Evolutionary conservation across 192 early-diverging fungal genomes (phyloP), one percentile per base, ranked within the genome.

Genomic region (Coemansia sp.): DNA sequence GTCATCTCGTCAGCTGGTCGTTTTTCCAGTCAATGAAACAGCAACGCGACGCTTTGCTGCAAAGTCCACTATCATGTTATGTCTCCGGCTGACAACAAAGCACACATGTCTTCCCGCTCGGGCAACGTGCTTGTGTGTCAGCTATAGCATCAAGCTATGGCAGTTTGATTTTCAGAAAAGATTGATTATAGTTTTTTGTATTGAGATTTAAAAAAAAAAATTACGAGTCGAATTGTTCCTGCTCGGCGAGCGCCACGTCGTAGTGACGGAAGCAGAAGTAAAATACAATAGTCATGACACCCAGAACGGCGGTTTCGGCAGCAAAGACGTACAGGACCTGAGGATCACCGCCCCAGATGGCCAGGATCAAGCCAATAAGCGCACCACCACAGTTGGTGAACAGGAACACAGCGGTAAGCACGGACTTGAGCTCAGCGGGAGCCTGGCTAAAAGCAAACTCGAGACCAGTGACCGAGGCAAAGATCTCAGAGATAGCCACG

Each of bases 391-490:
- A 83, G 76, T 73, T 80, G 21, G 75, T 88, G 65, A 86, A 83
- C 73, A 89, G 76, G 84, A 86, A 89, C 13, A 91, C 62, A 10
- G 87, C 80, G 75, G 86, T 89, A 34, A 91, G 85, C 10, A 89
- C 75, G 16, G 87, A 88, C 77, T 88, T 89, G 85, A 88, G 85
- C 47, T 67, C 64, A 4, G 72, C 68, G 14, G 88, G 85, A 11
- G 88, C 86, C 75, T 83, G 85, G 42, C 75, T 88, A 85, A 82
- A 91, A 16, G 85, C 89, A 67, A 83, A 89, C 76, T 88, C 89
- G 31, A 88, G 79, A 70, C 87, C 87, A 14, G 89, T 88, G 57
- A 86, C 80, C 14, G 87, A 90, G 20, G 86, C 85, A 73, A 90
- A 90, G 34, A 86, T 86, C 72, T 90, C 89, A 9, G 87, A 85